phyloP scores from a whole-genome alignment of 805 yeast species.

The Pichia exigua region DNA sequence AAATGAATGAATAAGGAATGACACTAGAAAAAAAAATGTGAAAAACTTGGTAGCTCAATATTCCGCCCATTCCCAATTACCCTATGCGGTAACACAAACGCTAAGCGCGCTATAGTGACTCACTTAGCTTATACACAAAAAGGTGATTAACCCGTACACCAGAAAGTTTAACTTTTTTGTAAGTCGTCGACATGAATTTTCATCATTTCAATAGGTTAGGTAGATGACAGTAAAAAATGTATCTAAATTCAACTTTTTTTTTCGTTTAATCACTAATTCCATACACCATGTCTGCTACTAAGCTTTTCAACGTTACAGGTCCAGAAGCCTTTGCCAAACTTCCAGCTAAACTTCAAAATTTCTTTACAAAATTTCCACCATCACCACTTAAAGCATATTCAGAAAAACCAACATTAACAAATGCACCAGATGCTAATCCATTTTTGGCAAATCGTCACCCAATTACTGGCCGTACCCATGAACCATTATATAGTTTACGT shows the following conservation, averaged over 20 bases:
- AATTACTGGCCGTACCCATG: constrained; percentile 67
- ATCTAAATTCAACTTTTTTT: too few relatives aligned
- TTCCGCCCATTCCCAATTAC: background rate
- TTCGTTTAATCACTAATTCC: background rate
- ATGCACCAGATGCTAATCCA: constrained; percentile 73
- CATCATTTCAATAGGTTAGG: background rate
- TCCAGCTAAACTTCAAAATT: constrained; percentile 62
- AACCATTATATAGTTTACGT: constrained; percentile 71
- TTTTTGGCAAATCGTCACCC: constrained; percentile 82
- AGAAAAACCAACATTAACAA: constrained; percentile 52
- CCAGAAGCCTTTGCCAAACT: constrained; percentile 37
- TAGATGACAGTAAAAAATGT: background rate
- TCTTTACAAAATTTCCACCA: constrained; percentile 81
- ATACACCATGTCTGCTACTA: constrained; percentile 7
- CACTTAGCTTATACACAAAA: background rate
- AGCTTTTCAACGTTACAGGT: constrained; percentile 24
- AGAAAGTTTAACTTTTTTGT: background rate
- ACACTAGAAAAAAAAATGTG: background rate
- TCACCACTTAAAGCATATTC: constrained; percentile 65
- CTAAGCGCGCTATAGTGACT: constrained; percentile 5
- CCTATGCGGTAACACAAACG: background rate
- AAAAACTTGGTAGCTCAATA: background rate
- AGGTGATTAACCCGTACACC: background rate
- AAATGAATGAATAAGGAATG: background rate
- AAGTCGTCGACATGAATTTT: background rate